A percentile compares a stretch with the other conserved stretches of the same genome.
Conservation (phyloP, 2,329 filamentous ascomycete species). For the Lasiodiplodia sp. region DNA sequence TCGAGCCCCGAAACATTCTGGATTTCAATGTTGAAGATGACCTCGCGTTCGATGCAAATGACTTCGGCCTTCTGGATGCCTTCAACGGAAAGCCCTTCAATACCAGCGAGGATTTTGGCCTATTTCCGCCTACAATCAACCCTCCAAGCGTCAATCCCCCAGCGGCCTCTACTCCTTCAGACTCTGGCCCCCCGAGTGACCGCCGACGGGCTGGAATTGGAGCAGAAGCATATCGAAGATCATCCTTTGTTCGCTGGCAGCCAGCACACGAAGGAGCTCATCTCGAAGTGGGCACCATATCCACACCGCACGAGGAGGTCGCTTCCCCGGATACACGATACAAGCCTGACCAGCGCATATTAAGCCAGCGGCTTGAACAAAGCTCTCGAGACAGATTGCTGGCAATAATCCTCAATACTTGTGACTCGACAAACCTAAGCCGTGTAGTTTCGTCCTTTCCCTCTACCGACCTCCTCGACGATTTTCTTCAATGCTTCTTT, state of each 20-base stretch:
- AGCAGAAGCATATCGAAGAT: slow-evolving; percentile 24
- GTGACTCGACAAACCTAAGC: slow-evolving; percentile 57
- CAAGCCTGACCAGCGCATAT: slow-evolving; percentile 20
- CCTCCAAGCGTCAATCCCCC: not conserved
- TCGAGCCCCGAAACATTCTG: slow-evolving; percentile 51
- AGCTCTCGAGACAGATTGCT: slow-evolving; percentile 65
- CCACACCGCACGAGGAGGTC: not conserved
- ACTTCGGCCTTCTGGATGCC: slow-evolving; percentile 54
- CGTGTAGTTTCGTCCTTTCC: slow-evolving; percentile 68
- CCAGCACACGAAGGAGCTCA: slow-evolving; percentile 19
- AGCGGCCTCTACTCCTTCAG: not conserved
- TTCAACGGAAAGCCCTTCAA: slow-evolving; percentile 55
- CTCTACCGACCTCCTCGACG: slow-evolving; percentile 66
- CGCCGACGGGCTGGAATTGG: slow-evolving; percentile 13
- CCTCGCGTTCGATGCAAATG: slow-evolving; percentile 54
- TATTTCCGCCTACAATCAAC: not conserved
- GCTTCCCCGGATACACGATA: slow-evolving; percentile 21
- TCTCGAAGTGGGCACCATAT: slow-evolving; percentile 23
- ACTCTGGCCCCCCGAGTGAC: not conserved
- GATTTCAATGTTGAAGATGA: slow-evolving; percentile 55
- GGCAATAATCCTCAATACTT: slow-evolving; percentile 68
- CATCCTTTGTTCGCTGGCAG: slow-evolving; percentile 27
- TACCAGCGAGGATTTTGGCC: slow-evolving; percentile 8
- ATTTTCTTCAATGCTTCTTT: slow-evolving; percentile 67
- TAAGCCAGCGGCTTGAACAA: slow-evolving; percentile 19